Base-by-base conservation (phyloP, 352 stramenopile species). In the Albugo candida region DNA sequence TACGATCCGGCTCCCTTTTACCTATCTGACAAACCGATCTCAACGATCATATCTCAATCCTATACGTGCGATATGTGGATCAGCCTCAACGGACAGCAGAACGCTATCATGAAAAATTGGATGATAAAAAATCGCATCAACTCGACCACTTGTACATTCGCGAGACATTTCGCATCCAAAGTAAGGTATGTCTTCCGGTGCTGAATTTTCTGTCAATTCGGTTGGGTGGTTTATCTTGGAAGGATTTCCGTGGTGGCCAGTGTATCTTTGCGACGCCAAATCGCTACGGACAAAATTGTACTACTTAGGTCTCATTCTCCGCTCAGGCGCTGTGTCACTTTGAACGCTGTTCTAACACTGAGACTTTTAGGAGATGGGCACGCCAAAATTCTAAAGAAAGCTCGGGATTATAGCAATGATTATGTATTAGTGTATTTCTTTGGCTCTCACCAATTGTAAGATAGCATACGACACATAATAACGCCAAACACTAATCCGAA, bases 171-270 rank as follows among this genome's bases (percentile, higher is more conserved):
- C 24, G 24, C 24, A 31, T 31, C 24, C 24, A n/a, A n/a, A n/a
- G n/a, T n/a, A n/a, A n/a, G n/a, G n/a, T 8, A 31, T 31, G 24
- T 31, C 24, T 31, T 31, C 24, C 24, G 3, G 3, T 31, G 24
- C 24, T 31, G 24, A 31, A 31, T 31, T 31, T 31, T 31, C 24
- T 31, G 38, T 43, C 17, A 83, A 88, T 57, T 81, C 70, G 5
- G 68, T 91, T 36, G 77, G 69, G 40, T 91, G 77, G 77, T 76
- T 81, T 61, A 86, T 91, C 49, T 64, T 91, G 12, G 74, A 87
- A 54, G 77, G 77, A 16, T 85, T 67, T 58, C 77, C 77, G 8
- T 91, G 77, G 77, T 91, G 77, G 77, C 77, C 77, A 45, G 74
- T 87, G 50, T 87, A 82, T 61, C 64, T 91, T 47, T 87, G 74